Base-by-base conservation (phyloP, 495 filamentous ascomycete species). In the Monascus purpureus region DNA sequence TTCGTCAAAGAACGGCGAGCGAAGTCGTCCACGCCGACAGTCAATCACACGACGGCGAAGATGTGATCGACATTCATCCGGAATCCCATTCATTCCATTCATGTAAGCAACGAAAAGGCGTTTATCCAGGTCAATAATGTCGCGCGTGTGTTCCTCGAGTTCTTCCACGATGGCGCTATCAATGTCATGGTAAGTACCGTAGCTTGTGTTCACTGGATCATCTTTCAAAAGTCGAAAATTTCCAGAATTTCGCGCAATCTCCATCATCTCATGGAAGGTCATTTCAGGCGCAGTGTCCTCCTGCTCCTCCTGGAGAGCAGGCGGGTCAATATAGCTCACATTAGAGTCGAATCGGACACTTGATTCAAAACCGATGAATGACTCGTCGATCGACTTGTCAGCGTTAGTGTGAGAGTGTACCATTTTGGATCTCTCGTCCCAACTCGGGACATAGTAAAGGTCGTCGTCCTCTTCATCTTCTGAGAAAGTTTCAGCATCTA, bases 211-310 rank as follows among this genome's bases (percentile, higher is more conserved):
- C n/a, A n/a, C 47, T 19, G 43, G 30, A 13, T 40, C 29, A 28
- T 27, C 37, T 17, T 43, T 39, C 11, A 35, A 30, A 24, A 28
- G 16, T 22, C 28, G 44, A 13, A 40, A 35, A 14, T 28, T 39
- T 17, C 39, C 43, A 11, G 44, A 52, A 17, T 47, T 41, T 25
- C 43, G 42, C 4, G 61, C 52, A 12, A 53, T 35, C 26, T 55
- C 40, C 55, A 63, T 62, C 46, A 63, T 46, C 35, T 65, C 61
- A 42, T 65, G 61, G 19, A 50, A 50, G 6, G 61, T 65, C 52
- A 63, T 53, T 24, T 50, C 47, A 2, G 20, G 11, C 26, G 44
- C 39, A 12, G 41, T 9, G 11, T 15, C 30, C 14, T 41, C 39
- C 7, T 59, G 47, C 13, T 55, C 51, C 13, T 53, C 37, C 6